phyloP scores from a whole-genome alignment of 2,329 filamentous ascomycete species.

The Raffaelea albimanens region DNA sequence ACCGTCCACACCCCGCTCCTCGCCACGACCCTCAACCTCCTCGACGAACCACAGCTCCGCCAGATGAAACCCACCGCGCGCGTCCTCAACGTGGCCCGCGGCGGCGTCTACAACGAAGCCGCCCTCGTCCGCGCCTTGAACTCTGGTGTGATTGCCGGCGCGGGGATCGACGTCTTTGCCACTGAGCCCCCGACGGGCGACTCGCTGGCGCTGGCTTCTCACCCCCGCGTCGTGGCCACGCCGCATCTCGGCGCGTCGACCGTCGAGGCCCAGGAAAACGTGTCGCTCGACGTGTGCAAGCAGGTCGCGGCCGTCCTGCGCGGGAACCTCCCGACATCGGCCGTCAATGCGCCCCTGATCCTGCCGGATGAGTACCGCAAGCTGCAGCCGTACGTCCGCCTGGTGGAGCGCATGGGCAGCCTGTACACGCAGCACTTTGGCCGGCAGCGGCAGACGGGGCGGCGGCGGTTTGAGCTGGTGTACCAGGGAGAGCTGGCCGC shows the following conservation, averaged over 20 bases:
- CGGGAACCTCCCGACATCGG: conserved; percentile 63
- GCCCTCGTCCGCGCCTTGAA: conserved; percentile 63
- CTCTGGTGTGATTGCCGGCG: conserved; percentile 62
- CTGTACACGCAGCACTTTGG: conserved; percentile 71
- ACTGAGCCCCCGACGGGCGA: conserved; percentile 53
- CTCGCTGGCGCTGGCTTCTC: conserved; percentile 54
- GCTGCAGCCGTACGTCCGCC: conserved; percentile 64
- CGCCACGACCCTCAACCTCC: conserved; percentile 65
- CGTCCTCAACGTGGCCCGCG: conserved; percentile 70
- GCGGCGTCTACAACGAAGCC: conserved; percentile 70
- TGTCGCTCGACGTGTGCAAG: conserved; percentile 72
- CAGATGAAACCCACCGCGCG: conserved; percentile 66
- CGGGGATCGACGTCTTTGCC: conserved; percentile 73
- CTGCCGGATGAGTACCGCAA: conserved; percentile 71
- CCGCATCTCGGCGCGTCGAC: conserved; percentile 75
- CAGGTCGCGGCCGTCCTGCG: conserved; percentile 66
- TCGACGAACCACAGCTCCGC: conserved; percentile 55
- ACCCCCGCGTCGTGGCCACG: conserved; percentile 66
- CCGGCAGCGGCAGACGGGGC: conserved; percentile 28
- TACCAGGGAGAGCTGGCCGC: conserved; percentile 68
- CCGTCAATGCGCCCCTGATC: conserved; percentile 75
- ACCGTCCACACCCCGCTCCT: conserved; percentile 76
- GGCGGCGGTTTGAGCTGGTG: conserved; percentile 62
- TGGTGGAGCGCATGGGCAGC: conserved; percentile 71
- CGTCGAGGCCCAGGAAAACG: conserved; percentile 75